These are phyloP conservation scores for Pleodorina starrii DNA, from an alignment of 139 green algal genomes.

Conservation along the genomic window DNA sequence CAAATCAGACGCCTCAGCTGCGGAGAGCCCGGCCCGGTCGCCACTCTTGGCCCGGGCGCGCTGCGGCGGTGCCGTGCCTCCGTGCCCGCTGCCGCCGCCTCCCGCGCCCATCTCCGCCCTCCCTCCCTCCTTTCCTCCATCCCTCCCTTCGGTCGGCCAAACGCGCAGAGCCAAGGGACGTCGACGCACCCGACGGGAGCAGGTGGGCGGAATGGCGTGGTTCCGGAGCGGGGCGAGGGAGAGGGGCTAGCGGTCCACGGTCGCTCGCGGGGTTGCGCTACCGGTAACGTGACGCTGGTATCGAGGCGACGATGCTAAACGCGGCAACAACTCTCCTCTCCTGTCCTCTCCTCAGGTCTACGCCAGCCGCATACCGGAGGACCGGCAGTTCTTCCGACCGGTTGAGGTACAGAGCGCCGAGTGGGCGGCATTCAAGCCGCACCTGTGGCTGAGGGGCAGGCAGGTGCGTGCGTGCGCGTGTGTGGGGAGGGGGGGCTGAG, in stretches of 20 bases:
- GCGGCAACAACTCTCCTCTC: background rate
- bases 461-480: background rate
- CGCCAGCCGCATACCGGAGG: constrained; percentile 34
- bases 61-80: no score
- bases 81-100: background rate
- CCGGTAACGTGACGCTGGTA: background rate
- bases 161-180: no score
- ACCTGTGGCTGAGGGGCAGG: constrained; percentile 41
- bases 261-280: no score
- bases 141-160: background rate
- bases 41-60: no score
- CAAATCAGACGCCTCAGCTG: no score
- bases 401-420: constrained; percentile 14
- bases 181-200: constrained; percentile 11
- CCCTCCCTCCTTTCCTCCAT: background rate
- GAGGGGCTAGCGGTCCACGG: no score
- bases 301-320: background rate
- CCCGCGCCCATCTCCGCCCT: background rate
- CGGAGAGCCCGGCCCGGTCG: no score
- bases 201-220: no score
- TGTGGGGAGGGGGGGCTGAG: no score
- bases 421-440: constrained; percentile 27
- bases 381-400: constrained; percentile 34
- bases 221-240: no score
- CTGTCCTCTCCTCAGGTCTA: background rate